phyloP scores from a whole-genome alignment of 2,329 filamentous ascomycete species.

The Ascochyta clinopodiicola region DNA sequence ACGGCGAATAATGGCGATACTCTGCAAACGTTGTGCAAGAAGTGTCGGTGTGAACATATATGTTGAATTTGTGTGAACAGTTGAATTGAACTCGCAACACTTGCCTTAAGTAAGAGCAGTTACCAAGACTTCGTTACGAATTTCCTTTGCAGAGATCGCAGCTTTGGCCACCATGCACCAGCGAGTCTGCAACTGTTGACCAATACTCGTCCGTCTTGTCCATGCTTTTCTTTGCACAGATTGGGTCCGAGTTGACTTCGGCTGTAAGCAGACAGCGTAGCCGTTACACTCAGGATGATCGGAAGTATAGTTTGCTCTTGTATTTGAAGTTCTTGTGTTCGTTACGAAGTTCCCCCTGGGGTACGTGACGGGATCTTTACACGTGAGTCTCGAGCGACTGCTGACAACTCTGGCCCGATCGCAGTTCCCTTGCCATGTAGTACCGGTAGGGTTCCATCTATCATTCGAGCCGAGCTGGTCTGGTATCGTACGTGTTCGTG shows the following conservation, averaged over 20 bases:
- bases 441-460: too few species aligned
- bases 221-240: too few species aligned
- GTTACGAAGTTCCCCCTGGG: not conserved
- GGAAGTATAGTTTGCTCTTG: not conserved
- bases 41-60: not conserved
- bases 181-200: not conserved
- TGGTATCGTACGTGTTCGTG: too few species aligned
- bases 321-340: not conserved
- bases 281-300: not conserved
- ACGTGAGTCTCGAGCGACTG: not conserved
- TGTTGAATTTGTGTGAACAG: not conserved
- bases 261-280: not conserved
- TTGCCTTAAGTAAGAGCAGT: too few species aligned
- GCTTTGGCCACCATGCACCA: not conserved
- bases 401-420: not conserved
- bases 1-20: too few species aligned
- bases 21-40: not conserved
- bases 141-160: constrained; percentile 1
- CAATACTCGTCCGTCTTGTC: not conserved
- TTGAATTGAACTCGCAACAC: not conserved
- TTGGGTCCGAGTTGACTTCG: too few species aligned
- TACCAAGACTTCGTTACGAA: constrained; percentile 6
- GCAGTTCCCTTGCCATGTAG: too few species aligned
- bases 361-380: not conserved
- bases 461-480: too few species aligned